Base-by-base conservation (phyloP, 257 asterid genomes). In the Solanum rostratum region DNA sequence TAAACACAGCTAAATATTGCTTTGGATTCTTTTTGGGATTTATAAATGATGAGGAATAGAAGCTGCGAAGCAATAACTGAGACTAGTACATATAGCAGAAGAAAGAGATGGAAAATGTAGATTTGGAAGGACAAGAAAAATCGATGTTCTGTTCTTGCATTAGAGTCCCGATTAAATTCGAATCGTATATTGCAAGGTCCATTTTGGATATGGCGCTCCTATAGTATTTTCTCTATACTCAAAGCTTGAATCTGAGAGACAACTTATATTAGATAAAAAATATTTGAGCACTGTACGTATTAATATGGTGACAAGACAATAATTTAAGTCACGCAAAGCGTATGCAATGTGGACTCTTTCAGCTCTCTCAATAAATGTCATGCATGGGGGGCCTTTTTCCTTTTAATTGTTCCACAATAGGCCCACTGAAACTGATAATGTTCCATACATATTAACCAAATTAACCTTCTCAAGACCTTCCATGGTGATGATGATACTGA, bases 311-410 rank as follows among this genome's bases (percentile, higher is more conserved):
- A 57, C 65, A 57, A 60, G 43, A 79, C 83, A 87, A 91, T 91
- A 81, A 92, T 91, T 86, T 83, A 88, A 80, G 85, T 92, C 94
- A 90, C 94, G 93, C 92, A 90, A 84, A 66, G 91, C 4, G 91
- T 87, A 89, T 85, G 93, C 82, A 78, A 78, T 27, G 50, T 78
- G 82, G 45, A 49, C 82, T 78, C 46, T 78, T 50, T 78, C 70
- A 13, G 39, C 82, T 46, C 33, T 50, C 63, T 49, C 45, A 65
- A 30, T 65, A 85, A 30, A 45, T 46, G 60, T 1, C 45, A 83
- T 49, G 50, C 13, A 63, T 63, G 89, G 90, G 89, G 90, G 87
- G 88, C 88, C 83, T n/a, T 81, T 86, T 81, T 27, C 87, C 84
- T 90, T 89, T 65, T 9, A 78, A 27, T 66, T 66, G 41, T 45